Evolutionary conservation across 495 filamentous ascomycete genomes (phyloP).

Genomic region (Penicillium egyptiacum): DNA sequence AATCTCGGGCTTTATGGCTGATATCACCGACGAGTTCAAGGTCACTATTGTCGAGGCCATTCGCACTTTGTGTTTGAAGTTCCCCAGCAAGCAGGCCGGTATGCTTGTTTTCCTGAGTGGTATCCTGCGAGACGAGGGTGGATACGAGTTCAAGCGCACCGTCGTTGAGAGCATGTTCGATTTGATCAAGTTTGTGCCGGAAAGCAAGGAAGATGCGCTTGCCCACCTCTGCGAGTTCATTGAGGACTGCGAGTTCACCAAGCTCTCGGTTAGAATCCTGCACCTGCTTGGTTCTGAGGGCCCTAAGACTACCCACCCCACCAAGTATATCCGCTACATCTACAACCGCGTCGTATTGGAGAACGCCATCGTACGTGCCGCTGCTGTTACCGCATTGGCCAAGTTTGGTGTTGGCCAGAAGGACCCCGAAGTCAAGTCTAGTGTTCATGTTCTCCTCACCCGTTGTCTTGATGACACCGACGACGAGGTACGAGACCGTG

Average conservation of each 20-base stretch:
- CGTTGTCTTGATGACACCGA: constrained; percentile 95
- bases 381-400: constrained; percentile 90
- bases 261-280: constrained; percentile 91
- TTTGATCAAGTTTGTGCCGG: constrained; percentile 97
- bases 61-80: constrained; percentile 93
- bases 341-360: constrained; percentile 98
- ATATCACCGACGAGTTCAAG: constrained; percentile 99
- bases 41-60: constrained; percentile 99
- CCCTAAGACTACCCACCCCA: constrained; percentile 91
- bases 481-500: constrained; percentile 95
- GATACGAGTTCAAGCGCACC: constrained; percentile 96
- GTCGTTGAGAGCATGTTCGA: constrained; percentile 99
- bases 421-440: constrained; percentile 93
- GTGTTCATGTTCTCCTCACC: constrained; percentile 87
- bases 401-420: constrained; percentile 98
- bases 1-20: constrained; percentile 94
- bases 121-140: constrained; percentile 92
- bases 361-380: constrained; percentile 93
- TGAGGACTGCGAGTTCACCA: constrained; percentile 99
- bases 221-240: constrained; percentile 98
- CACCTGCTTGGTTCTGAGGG: constrained; percentile 93
- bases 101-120: constrained; percentile 97
- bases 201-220: constrained; percentile 93
- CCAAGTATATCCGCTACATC: constrained; percentile 98
- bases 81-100: constrained; percentile 95